Percentiles rank a stretch among this genome's conserved stretches.
Conservation (phyloP, 192 early-diverging fungal species). For the Chytriomyces hyalinus region DNA sequence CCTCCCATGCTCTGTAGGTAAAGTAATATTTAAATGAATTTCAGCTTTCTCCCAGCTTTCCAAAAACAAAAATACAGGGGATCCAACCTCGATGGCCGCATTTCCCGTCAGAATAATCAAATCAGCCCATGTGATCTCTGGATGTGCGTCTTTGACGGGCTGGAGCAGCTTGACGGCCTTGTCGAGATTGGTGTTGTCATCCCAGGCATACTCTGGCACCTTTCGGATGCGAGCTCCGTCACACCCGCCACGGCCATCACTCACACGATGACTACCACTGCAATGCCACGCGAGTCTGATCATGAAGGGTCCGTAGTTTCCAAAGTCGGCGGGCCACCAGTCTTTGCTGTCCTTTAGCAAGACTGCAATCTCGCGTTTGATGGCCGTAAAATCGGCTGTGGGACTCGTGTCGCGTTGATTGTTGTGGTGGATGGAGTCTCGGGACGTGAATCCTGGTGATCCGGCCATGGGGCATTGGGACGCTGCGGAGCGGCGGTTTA, state of each 20-base stretch:
- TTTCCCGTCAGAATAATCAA: conserved; percentile 78
- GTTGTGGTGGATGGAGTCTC: too few species aligned
- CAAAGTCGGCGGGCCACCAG: conserved; percentile 50
- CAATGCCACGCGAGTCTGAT: conserved; percentile 87
- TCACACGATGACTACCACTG: conserved; percentile 69
- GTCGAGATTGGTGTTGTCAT: conserved; percentile 78
- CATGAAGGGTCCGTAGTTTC: conserved; percentile 78
- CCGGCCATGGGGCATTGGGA: too few species aligned
- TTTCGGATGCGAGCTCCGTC: conserved; percentile 71
- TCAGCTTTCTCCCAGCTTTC: background rate
- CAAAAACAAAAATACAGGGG: background rate
- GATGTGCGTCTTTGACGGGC: conserved; percentile 77
- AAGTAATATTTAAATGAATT: background rate
- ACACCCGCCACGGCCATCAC: conserved; percentile 71
- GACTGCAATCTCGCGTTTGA: conserved; percentile 21
- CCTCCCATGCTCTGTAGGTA: conserved; percentile 23
- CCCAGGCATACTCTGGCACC: conserved; percentile 50
- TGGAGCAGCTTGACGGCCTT: conserved; percentile 75
- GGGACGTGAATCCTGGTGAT: too few species aligned
- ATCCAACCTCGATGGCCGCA: conserved; percentile 17
- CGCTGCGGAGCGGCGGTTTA: too few species aligned
- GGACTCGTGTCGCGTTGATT: background rate
- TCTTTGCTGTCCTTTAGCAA: conserved; percentile 22
- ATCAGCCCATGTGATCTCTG: conserved; percentile 81
- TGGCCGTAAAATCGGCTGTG: conserved; percentile 1